Evolutionary conservation across 352 stramenopile genomes (phyloP).

Genomic region (Plasmopara muralis): DNA sequence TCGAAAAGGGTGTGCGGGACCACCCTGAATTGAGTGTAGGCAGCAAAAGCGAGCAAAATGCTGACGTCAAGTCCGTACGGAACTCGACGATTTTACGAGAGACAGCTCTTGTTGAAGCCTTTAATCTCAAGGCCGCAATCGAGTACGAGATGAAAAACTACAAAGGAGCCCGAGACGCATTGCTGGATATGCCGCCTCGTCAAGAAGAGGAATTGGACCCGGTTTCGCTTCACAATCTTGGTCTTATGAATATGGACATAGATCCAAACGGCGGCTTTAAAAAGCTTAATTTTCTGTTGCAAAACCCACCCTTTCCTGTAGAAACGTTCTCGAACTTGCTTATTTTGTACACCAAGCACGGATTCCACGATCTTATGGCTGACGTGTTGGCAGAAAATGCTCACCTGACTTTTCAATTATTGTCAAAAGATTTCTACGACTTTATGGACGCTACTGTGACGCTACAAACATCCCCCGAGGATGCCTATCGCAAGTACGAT

Average conservation of each 20-base stretch:
- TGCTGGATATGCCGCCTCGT: constrained; percentile 90
- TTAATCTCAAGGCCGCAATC: constrained; percentile 95
- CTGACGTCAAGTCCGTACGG: constrained; percentile 83
- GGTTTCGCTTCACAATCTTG: constrained; percentile 85
- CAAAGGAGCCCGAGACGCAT: constrained; percentile 75
- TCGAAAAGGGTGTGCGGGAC: constrained; percentile 86
- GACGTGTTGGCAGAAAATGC: constrained; percentile 94
- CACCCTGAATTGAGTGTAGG: constrained; percentile 91
- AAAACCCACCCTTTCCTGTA: constrained; percentile 90
- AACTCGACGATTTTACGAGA: constrained; percentile 90
- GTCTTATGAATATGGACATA: constrained; percentile 92
- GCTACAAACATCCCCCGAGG: constrained; percentile 89
- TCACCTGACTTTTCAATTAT: constrained; percentile 90
- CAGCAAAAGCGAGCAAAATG: constrained; percentile 87
- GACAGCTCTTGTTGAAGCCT: constrained; percentile 90
- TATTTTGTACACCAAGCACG: constrained; percentile 92
- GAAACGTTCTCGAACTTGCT: constrained; percentile 95
- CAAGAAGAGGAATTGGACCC: constrained; percentile 92
- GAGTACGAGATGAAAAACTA: constrained; percentile 93
- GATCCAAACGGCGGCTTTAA: constrained; percentile 91
- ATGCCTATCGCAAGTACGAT: constrained; percentile 92
- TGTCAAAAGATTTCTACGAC: constrained; percentile 92
- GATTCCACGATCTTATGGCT: constrained; percentile 92
- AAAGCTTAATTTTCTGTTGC: constrained; percentile 94
- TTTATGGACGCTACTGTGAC: constrained; percentile 95